Base-by-base conservation (phyloP, 306 rosid species). In the Lotus japonicus region DNA sequence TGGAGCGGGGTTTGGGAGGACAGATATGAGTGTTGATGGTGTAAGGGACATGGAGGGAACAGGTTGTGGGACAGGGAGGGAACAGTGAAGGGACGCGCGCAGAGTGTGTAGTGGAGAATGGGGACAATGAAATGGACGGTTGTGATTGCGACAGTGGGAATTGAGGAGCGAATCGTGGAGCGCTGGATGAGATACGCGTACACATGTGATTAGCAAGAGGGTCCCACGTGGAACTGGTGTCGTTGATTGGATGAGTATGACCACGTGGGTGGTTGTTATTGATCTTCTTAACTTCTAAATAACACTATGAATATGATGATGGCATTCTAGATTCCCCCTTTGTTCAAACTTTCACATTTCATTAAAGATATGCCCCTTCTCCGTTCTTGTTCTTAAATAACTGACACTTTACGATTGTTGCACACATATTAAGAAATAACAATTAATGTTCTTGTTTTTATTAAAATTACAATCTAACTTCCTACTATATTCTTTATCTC, bases 61-160 rank as follows among this genome's bases (percentile, higher is more conserved):
- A 53, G 11, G 35, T 17, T 81, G 92, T 49, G 58, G 4, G 56
- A 43, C 16, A 43, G 5, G 64, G 45, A 55, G 88, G 87, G 76
- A 77, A 84, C 95, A 87, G 13, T 0, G 39, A 61, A 36, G 68
- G 64, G 69, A 84, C 88, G 79, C 38, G 44, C 61, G 78, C 76
- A 79, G 77, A 35, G 69, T 8, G 48, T 26, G 64, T 35, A 45
- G 38, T 80, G 65, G 78, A 73, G 45, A 76, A 59, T 13, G 13
- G 66, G 79, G 90, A 84, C 96, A 80, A 42, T n/a, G 26, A 7
- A 68, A 38, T 66, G n/a, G 70, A 87, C 80, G 90, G 87, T 4
- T 28, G n/a, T 5, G 88, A 82, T 84, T 39, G 31, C 14, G 36
- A 49, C 16, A 54, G 54, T 51, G 74, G 2, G 26, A 21, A 21